Evolutionary conservation across 2,329 filamentous ascomycete genomes (phyloP).

Genomic region (Thielaviopsis populi): DNA sequence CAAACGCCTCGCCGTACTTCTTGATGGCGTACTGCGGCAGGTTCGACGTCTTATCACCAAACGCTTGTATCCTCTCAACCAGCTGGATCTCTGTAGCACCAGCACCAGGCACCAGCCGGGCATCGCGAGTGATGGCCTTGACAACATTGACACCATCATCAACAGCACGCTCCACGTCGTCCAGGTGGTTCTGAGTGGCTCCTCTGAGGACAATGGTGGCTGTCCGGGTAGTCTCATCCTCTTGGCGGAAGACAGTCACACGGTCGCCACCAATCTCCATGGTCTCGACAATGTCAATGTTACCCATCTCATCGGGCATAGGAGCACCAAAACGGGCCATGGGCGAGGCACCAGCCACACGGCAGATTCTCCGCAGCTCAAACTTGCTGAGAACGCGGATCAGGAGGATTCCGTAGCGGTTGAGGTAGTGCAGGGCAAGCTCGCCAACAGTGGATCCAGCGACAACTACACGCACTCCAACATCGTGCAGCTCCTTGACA

Average conservation of each 20-base stretch:
- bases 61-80: constrained; percentile 76
- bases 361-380: constrained; percentile 84
- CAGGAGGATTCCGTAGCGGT: constrained; percentile 88
- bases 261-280: constrained; percentile 95
- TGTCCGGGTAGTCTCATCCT: constrained; percentile 80
- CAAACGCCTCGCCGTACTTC: constrained; percentile 94
- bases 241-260: constrained; percentile 96
- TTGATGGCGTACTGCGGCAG: constrained; percentile 92
- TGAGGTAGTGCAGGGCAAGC: constrained; percentile 91
- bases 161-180: constrained; percentile 91
- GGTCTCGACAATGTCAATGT: constrained; percentile 87
- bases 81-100: constrained; percentile 91
- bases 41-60: constrained; percentile 84
- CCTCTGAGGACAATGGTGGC: constrained; percentile 88
- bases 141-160: constrained; percentile 98
- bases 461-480: constrained; percentile 78
- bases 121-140: constrained; percentile 92
- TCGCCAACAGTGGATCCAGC: constrained; percentile 91
- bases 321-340: constrained; percentile 87
- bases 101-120: constrained; percentile 80
- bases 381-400: constrained; percentile 98
- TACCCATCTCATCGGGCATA: constrained; percentile 99
- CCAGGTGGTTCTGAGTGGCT: constrained; percentile 93
- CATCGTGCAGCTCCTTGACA: constrained; percentile 93
- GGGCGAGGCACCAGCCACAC: constrained; percentile 92